Base-by-base conservation (phyloP, 2,329 filamentous ascomycete genomes). In the Ascosphaera acerosa region DNA sequence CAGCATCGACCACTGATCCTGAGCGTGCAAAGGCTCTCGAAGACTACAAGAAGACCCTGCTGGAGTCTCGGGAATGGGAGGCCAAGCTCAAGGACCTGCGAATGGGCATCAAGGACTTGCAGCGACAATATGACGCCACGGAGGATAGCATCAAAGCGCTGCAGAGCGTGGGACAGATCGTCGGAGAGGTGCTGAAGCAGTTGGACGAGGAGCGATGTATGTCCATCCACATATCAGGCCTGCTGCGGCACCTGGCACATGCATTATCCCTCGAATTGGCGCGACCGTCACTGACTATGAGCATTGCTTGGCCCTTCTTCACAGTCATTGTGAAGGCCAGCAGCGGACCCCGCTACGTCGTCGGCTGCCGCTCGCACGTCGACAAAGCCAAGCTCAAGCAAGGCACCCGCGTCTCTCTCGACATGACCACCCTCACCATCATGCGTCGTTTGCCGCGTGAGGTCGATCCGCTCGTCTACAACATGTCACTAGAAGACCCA, bases 81-180 rank as follows among this genome's bases (percentile, higher is more conserved):
- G 75, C 84, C 32, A 97, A 94, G 64, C 68, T 97, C 37, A 97
- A 94, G 62, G 69, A 74, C 32, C 61, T 97, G 44, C 77, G 87
- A 38, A 61, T 91, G 56, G 87, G 92, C 43, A 92, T 97, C 54
- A 97, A 94, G 61, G 80, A 76, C 36, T 58, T 94, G 33, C 80
- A 91, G 51, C 81, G 76, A 49, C 82, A 94, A 45, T 97, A 82
- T 48, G 84, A 97, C 52, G 71, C 84, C 42, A 94, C 87, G 33
- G 87, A 97, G 52, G 89, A 97, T 42, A 94, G 94, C 59, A 94
- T 97, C 64, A 97, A 97, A 63, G 87, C 87, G 41, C 61, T 97
- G 47, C 87, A 97, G 61, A 94, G 87, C 53, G 87, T 97, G 33
- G 87, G 87, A 31, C 87, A 97, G 60, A 97, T 97, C 55, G 94